Evolutionary conservation across 169 alveolate species (phyloP).

Genomic region (Plasmodium sp.): DNA sequence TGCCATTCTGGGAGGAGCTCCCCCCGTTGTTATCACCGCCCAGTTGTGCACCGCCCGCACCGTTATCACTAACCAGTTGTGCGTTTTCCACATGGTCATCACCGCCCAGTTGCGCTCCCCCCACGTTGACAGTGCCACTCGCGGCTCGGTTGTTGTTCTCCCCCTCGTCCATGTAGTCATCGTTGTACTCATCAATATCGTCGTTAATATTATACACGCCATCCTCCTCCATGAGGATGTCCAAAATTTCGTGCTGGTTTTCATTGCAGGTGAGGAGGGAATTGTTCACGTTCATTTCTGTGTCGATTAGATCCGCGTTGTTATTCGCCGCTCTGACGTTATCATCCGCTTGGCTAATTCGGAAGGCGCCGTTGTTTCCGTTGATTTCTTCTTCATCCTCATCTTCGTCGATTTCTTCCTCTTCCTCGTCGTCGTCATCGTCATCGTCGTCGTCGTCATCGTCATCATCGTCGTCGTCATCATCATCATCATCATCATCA

Average conservation of each 20-base stretch:
- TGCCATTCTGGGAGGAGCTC: neutral
- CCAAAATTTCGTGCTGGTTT: slow-evolving; percentile 64
- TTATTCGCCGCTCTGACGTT: slow-evolving; percentile 21
- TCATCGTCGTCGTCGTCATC: slow-evolving; percentile 38
- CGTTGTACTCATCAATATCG: slow-evolving; percentile 71
- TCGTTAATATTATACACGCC: slow-evolving; percentile 74
- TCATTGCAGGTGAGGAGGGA: slow-evolving; percentile 58
- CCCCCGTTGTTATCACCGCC: neutral
- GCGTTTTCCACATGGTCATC: neutral
- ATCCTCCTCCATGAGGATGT: slow-evolving; percentile 60
- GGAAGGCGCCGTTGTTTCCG: slow-evolving; percentile 31
- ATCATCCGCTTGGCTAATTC: slow-evolving; percentile 40
- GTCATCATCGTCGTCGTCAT: slow-evolving; percentile 51
- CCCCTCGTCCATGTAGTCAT: slow-evolving; percentile 52
- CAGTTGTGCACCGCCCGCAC: neutral
- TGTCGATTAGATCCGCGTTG: slow-evolving; percentile 40
- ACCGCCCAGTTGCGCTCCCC: neutral
- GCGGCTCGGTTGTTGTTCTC: neutral
- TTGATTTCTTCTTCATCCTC: slow-evolving; percentile 28
- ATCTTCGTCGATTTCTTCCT: slow-evolving; percentile 54
- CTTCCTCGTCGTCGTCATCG: slow-evolving; percentile 18
- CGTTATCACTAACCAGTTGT: neutral
- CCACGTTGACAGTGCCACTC: neutral
- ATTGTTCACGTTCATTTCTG: slow-evolving; percentile 43
- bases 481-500: slow-evolving; percentile 43